Conservation (phyloP, 2,329 filamentous ascomycete genomes). For the Coniochaeta sp. region DNA sequence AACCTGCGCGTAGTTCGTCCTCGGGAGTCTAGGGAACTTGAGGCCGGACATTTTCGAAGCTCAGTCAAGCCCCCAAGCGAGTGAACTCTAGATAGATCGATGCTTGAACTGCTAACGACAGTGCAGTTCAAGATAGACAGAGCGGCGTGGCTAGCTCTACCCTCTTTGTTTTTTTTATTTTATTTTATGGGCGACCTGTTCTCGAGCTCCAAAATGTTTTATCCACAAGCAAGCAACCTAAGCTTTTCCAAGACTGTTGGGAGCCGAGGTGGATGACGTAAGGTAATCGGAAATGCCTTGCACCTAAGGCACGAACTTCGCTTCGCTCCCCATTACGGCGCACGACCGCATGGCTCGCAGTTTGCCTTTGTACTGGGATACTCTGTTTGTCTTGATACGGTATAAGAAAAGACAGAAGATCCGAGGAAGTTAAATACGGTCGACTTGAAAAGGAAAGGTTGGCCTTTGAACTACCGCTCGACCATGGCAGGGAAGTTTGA, state of each 20-base stretch:
- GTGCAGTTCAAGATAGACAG: no score
- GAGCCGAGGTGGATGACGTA: neutral
- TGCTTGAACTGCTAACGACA: neutral
- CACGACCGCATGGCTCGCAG: no score
- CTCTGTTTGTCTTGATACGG: no score
- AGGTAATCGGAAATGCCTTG: neutral
- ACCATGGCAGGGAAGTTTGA: constrained; percentile 62
- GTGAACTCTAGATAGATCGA: neutral
- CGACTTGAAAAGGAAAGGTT: neutral
- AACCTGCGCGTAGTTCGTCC: neutral
- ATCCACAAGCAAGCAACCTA: no score
- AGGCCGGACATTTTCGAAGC: neutral
- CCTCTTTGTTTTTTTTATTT: no score
- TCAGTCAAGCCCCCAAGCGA: neutral
- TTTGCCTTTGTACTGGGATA: no score
- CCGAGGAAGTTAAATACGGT: no score
- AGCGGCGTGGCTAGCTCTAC: no score
- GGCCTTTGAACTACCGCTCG: neutral
- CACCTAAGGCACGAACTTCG: neutral
- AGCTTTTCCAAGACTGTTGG: no score
- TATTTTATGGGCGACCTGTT: no score
- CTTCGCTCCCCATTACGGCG: neutral
- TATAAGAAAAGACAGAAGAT: no score
- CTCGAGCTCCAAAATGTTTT: no score
- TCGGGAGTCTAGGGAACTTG: neutral